phyloP scores from a whole-genome alignment of 1,284 basidiomycete species.

The Ceratobasidium papillatum region DNA sequence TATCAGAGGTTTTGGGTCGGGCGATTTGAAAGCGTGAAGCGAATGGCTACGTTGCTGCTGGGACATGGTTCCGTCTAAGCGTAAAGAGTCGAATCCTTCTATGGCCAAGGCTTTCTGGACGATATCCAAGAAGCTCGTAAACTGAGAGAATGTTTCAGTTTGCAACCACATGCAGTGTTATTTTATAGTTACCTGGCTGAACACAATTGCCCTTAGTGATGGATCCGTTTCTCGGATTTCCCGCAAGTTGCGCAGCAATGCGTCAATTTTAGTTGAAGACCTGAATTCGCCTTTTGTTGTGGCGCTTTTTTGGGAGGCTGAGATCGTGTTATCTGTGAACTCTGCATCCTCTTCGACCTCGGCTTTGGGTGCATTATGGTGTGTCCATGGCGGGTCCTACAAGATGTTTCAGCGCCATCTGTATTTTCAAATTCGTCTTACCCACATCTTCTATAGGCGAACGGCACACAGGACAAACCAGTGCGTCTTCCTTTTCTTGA shows the following conservation, averaged over 20 bases:
- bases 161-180: too few species aligned
- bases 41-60: conserved; percentile 82
- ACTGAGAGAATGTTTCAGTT: conserved; percentile 36
- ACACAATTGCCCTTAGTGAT: conserved; percentile 84
- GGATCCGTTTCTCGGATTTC: conserved; percentile 74
- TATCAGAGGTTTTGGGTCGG: conserved; percentile 75
- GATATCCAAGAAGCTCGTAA: conserved; percentile 76
- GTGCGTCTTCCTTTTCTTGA: conserved; percentile 70
- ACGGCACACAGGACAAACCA: conserved; percentile 76
- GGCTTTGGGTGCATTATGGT: conserved; percentile 55
- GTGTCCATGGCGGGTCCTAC: conserved; percentile 69
- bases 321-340: conserved; percentile 8
- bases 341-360: conserved; percentile 50
- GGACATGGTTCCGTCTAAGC: conserved; percentile 95
- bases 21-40: conserved; percentile 76
- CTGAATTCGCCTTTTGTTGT: conserved; percentile 64
- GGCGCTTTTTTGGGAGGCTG: conserved; percentile 47
- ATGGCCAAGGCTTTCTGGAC: conserved; percentile 81
- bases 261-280: conserved; percentile 87
- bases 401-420: background rate
- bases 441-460: conserved; percentile 73
- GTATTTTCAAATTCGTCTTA: conserved; percentile 46
- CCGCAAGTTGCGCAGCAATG: conserved; percentile 72
- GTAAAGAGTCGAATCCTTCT: conserved; percentile 75
- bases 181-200: conserved; percentile 74